Base-by-base conservation (phyloP, 2,329 filamentous ascomycete species). In the Ampelomyces quisqualis region DNA sequence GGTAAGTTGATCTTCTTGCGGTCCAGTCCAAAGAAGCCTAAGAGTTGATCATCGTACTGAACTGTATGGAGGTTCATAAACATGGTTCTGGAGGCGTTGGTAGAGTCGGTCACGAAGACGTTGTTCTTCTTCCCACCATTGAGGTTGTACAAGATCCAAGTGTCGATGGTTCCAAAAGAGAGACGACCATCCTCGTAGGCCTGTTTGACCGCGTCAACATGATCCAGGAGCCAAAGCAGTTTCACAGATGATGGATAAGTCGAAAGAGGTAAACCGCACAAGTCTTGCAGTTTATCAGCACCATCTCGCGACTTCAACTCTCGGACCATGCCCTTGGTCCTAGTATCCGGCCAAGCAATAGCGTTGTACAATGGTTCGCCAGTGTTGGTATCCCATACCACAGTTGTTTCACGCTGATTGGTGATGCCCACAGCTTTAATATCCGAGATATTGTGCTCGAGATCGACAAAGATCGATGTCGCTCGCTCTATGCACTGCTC, bases 71-170 rank as follows among this genome's bases (percentile, higher is more conserved):
- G 76, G 70, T 95, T 89, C 85, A 95, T 90, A 69, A 95, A 93
- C 89, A 95, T 94, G 46, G 90, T 95, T 60, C 90, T 77, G 38
- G 86, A 91, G 14, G 90, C 90, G 65, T 95, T 95, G 46, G 87
- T 89, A 33, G 85, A 82, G 67, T 95, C 90, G 0, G 90, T 93
- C 43, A 95, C 88, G 62, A 88, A 84, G 29, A 90, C 70, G 40
- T 84, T 79, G 36, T 77, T 80, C 44, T 80, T 75, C 21, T 73
- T 76, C 34, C 86, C 84, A 43, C 86, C 88, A 60, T 94, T 89
- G 35, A 95, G 78, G 57, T 84, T 83, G 72, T 88, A 95, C 38
- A 95, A 79, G 43, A 95, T 75, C 90, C 90, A 95, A 2, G 86
- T 81, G 68, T 95, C 90, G 45, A 95, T 83, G 5, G 90, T 95